Percentiles rank a stretch among this genome's conserved stretches.
Evolutionary conservation across 2,329 filamentous ascomycete species (phyloP).

Genomic region (Fusarium agapanthi): DNA sequence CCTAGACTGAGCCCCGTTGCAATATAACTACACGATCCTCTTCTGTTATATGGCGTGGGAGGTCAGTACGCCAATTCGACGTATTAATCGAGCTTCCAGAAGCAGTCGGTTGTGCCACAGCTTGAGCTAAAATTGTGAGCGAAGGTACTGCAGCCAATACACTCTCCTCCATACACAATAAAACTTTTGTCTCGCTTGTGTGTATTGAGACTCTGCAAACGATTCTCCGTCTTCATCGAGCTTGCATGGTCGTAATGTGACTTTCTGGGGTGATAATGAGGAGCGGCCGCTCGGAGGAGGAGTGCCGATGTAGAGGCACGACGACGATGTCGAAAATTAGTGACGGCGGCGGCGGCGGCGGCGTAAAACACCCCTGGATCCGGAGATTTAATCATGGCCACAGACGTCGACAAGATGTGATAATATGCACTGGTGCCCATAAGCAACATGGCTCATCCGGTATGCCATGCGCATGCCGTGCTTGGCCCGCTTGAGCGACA

Average conservation of each 20-base stretch:
- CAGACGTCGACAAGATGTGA: conserved; percentile 22
- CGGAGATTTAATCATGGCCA: conserved; percentile 30
- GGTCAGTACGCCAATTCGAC: neutral
- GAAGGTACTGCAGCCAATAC: neutral
- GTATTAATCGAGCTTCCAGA: conserved; percentile 4
- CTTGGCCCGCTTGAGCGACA: conserved; percentile 3
- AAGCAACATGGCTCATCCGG: conserved; percentile 10
- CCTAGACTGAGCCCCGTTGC: neutral
- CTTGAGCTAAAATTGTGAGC: conserved; percentile 10
- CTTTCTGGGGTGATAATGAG: conserved; percentile 10
- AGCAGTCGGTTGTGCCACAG: conserved; percentile 27
- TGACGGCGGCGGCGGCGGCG: neutral
- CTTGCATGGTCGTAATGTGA: conserved; percentile 24
- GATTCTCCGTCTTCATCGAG: conserved; percentile 20
- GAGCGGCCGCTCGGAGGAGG: conserved; percentile 29
- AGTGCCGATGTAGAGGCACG: conserved; percentile 5
- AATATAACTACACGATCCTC: neutral
- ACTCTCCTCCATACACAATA: neutral
- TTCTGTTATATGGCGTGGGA: neutral
- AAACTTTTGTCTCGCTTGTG: conserved; percentile 3
- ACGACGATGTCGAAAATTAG: conserved; percentile 10
- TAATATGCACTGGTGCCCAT: conserved; percentile 2
- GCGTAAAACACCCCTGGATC: conserved; percentile 1
- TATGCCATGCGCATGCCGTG: neutral
- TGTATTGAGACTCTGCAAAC: conserved; percentile 11